Conservation (phyloP, 2,329 filamentous ascomycete genomes). For the Zalaria sp. region DNA sequence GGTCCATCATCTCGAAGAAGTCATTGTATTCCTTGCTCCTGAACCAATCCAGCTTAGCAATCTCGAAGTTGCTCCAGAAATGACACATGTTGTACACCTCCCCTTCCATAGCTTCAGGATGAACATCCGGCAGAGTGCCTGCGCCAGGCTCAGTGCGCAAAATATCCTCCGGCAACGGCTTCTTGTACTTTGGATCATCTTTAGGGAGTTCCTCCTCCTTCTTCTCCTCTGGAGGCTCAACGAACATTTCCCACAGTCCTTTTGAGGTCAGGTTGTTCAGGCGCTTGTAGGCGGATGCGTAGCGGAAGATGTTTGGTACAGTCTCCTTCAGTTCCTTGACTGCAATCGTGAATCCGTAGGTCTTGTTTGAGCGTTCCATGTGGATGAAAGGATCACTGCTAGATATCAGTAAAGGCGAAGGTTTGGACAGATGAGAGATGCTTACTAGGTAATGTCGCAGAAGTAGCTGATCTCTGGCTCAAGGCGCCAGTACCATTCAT, state of each 20-base stretch:
- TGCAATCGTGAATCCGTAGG: constrained; percentile 96
- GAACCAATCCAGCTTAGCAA: constrained; percentile 89
- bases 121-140: constrained; percentile 62
- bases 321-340: constrained; percentile 97
- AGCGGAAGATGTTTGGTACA: constrained; percentile 96
- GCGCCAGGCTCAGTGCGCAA: constrained; percentile 59
- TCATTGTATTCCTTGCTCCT: constrained; percentile 94
- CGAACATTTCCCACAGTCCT: constrained; percentile 97
- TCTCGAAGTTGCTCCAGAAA: constrained; percentile 99
- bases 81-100: constrained; percentile 99
- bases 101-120: constrained; percentile 88
- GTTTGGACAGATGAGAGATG: constrained; percentile 6
- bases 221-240: constrained; percentile 58
- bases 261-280: constrained; percentile 80
- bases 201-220: constrained; percentile 33
- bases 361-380: constrained; percentile 92
- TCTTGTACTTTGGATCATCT: constrained; percentile 48
- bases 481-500: constrained; percentile 99
- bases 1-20: constrained; percentile 98
- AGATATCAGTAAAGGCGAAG: constrained; percentile 16
- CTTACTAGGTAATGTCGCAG: constrained; percentile 96
- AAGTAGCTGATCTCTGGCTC: constrained; percentile 99
- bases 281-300: constrained; percentile 95
- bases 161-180: constrained; percentile 65
- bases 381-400: constrained; percentile 80